Evolutionary conservation across 768 basidiomycete species (phyloP), one percentile per base, ranked within the genome.

Genomic region (Lactarius pseudohatsudake): DNA sequence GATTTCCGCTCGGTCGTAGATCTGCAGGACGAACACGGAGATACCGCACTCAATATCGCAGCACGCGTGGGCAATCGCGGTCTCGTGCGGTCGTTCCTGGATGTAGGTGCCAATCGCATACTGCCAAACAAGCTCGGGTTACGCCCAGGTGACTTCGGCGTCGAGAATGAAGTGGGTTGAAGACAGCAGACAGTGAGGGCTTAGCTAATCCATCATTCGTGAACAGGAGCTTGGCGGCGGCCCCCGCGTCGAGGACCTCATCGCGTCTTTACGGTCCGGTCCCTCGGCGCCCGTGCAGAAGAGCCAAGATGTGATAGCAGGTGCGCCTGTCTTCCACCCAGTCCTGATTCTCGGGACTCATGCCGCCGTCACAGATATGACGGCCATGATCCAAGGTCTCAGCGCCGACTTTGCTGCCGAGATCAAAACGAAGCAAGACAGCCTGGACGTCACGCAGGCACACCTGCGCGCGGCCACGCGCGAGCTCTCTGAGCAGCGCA

Each of bases 21-120:
- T 76, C 79, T 96, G 50, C 92, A 94, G 76, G 97, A 99, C 73
- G 87, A 92, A 70, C 90, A 98, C 75, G 97, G 96, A 0, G 97
- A 99, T 74, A 98, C 96, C 0, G 94, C 94, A 8, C 76, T 99
- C 72, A 97, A 97, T 78, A 92, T 98, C 72, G 94, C 96, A 16
- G 96, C 96, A 0, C 79, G 96, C 64, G 90, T 98, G 1, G 97
- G 97, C 2, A 97, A 94, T 75, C 82, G 90, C 68, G 88, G 89
- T 67, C 75, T 98, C 66, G 94, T 98, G 16, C 82, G 90, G 72
- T 89, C 93, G 3, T 76, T 98, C 71, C 72, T 99, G 66, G 96
- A 97, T 72, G 92, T 94, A 9, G 95, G 94, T 15, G 97, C 96
- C 6, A 96, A 98, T 76, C 86, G 90, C 70, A 84, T 86, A 72